Percentiles rank a stretch among this genome's conserved stretches.
These are phyloP conservation scores for Bipolaris zeicola DNA, from an alignment of 2,329 filamentous ascomycete genomes.

Conservation along the genomic window DNA sequence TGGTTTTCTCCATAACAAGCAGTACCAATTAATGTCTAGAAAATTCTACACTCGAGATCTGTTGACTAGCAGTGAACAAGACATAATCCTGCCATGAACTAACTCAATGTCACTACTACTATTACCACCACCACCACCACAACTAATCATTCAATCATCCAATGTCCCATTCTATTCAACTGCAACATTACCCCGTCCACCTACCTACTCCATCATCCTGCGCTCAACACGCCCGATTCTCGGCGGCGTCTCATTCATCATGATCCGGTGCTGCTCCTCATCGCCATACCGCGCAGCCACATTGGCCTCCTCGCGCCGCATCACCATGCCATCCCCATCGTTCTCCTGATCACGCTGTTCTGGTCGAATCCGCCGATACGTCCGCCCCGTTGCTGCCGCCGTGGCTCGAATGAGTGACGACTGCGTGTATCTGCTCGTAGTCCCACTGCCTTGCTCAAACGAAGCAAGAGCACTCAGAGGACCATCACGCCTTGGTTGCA, in stretches of 20 bases:
- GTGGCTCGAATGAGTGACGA: slow-evolving; percentile 10
- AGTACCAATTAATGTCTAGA: too few species aligned
- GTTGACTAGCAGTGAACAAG: too few species aligned
- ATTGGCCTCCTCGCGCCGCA: slow-evolving; percentile 34
- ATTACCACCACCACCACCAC: too few species aligned
- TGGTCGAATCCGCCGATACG: slow-evolving; percentile 20
- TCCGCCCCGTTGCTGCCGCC: slow-evolving; percentile 8
- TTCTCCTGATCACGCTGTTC: slow-evolving; percentile 45
- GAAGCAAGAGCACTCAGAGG: slow-evolving; percentile 9
- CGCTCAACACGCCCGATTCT: slow-evolving; percentile 43
- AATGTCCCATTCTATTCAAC: background rate
- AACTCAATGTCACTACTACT: too few species aligned
- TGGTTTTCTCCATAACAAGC: too few species aligned
- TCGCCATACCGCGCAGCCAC: slow-evolving; percentile 29
- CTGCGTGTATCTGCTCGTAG: slow-evolving; percentile 17
- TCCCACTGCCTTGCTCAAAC: slow-evolving; percentile 19
- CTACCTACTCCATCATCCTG: slow-evolving; percentile 8
- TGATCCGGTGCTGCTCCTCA: slow-evolving; percentile 24
- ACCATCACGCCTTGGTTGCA: slow-evolving; percentile 9
- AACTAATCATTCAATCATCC: background rate
- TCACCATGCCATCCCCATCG: slow-evolving; percentile 28
- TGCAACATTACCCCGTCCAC: background rate
- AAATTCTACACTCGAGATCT: too few species aligned
- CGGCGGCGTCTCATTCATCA: slow-evolving; percentile 47
- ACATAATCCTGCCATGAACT: too few species aligned